Percentiles rank a stretch among this genome's conserved stretches.
Conservation (phyloP, 2,329 filamentous ascomycete genomes). For the Amphichorda felina region DNA sequence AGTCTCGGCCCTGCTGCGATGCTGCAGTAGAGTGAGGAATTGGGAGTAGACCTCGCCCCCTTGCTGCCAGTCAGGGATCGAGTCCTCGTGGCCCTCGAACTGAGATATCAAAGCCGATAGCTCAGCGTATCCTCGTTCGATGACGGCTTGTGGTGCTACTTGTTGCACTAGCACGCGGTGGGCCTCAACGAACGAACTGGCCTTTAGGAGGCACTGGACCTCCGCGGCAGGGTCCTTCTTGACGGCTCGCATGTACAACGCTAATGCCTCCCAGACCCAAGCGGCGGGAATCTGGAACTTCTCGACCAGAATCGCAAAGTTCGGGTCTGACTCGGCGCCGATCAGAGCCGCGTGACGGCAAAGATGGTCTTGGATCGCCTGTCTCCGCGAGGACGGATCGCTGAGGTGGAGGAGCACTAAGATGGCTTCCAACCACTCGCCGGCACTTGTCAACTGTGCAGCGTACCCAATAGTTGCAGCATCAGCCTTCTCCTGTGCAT, state of each 20-base stretch:
- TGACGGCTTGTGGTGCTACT: constrained; percentile 72
- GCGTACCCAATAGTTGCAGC: constrained; percentile 55
- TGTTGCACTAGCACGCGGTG: constrained; percentile 71
- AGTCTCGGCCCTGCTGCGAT: constrained; percentile 25
- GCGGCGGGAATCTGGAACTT: constrained; percentile 58
- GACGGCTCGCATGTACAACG: constrained; percentile 65
- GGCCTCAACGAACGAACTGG: constrained; percentile 65
- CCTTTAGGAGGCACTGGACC: constrained; percentile 69
- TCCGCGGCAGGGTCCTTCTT: constrained; percentile 58
- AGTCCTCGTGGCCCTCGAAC: constrained; percentile 52
- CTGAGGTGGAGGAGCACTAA: constrained; percentile 74
- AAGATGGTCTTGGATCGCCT: constrained; percentile 61
- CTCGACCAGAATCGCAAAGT: constrained; percentile 47
- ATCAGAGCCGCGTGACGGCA: constrained; percentile 59
- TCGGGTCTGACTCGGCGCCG: constrained; percentile 41
- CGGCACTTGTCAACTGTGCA: constrained; percentile 48
- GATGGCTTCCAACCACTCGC: constrained; percentile 56
- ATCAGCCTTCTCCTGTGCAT: constrained; percentile 50
- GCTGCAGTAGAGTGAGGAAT: constrained; percentile 41
- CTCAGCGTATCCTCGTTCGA: constrained; percentile 66
- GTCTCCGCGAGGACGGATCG: constrained; percentile 47
- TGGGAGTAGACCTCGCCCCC: constrained; percentile 70
- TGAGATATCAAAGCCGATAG: constrained; percentile 58
- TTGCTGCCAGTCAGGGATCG: constrained; percentile 61
- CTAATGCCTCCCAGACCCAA: constrained; percentile 85